Evolutionary conservation across 2,329 filamentous ascomycete species (phyloP).

Genomic region (Fusarium sp.): DNA sequence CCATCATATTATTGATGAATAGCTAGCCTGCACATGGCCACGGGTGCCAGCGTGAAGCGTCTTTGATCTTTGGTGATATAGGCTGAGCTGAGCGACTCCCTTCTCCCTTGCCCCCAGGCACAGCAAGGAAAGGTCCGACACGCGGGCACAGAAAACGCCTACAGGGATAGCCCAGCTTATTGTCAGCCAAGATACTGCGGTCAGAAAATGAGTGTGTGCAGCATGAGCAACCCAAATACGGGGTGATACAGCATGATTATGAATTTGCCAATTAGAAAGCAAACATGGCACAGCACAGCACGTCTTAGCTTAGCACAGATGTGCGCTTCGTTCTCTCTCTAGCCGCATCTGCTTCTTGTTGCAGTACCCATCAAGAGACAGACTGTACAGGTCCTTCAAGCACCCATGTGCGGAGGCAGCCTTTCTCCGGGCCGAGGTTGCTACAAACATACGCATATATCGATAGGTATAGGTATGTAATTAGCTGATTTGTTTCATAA

Average conservation of each 20-base stretch:
- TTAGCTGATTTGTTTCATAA: constrained; percentile 18
- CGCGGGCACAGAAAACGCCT: background rate
- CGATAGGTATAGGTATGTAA: no score
- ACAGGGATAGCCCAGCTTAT: constrained; percentile 4
- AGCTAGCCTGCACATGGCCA: no score
- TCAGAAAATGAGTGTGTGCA: constrained; percentile 1
- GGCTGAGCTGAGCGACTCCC: no score
- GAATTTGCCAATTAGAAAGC: background rate
- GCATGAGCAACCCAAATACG: constrained; percentile 10
- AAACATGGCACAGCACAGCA: background rate
- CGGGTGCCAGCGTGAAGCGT: no score
- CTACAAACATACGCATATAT: background rate
- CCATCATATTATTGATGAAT: no score
- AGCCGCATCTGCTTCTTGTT: constrained; percentile 6
- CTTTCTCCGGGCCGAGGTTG: constrained; percentile 13
- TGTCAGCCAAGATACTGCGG: constrained; percentile 14
- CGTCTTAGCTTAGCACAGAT: background rate
- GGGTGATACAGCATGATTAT: constrained; percentile 11
- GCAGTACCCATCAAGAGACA: no score
- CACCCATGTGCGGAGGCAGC: background rate
- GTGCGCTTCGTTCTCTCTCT: background rate
- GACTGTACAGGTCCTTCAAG: no score
- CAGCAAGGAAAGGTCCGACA: background rate
- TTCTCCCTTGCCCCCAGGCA: no score
- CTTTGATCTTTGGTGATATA: no score